Conservation (phyloP, 352 stramenopile species). For the Globisporangium lucens region DNA sequence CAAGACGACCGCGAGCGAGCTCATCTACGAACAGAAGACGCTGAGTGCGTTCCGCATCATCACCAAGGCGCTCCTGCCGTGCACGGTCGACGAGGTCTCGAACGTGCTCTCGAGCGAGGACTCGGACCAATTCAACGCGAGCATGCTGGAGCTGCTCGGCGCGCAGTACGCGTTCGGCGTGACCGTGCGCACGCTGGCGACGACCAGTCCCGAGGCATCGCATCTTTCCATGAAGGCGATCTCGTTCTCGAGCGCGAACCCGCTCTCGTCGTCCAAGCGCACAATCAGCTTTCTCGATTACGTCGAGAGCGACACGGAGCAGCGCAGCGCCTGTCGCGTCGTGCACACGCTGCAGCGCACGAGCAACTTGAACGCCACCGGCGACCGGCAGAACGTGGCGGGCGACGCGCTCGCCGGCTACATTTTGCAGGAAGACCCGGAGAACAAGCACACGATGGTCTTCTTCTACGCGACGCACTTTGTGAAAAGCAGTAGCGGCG, state of each 20-base stretch:
- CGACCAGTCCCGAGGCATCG: not conserved
- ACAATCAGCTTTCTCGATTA: constrained; percentile 25
- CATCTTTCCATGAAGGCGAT: constrained; percentile 25
- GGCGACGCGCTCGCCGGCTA: constrained; percentile 20
- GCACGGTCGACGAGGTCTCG: constrained; percentile 21
- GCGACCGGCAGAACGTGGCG: constrained; percentile 6
- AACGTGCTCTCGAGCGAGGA: constrained; percentile 19
- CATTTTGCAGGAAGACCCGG: constrained; percentile 20
- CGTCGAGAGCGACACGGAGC: constrained; percentile 10
- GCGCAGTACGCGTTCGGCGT: constrained; percentile 21
- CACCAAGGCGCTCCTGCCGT: constrained; percentile 21
- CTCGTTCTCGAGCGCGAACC: constrained; percentile 17
- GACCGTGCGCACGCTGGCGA: constrained; percentile 21
- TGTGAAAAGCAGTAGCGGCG: not conserved
- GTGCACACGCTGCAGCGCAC: constrained; percentile 19
- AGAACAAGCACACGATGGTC: constrained; percentile 15
- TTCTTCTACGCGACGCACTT: constrained; percentile 22
- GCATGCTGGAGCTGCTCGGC: constrained; percentile 27
- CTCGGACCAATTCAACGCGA: constrained; percentile 29
- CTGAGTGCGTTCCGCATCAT: constrained; percentile 18
- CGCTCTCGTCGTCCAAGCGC: constrained; percentile 18
- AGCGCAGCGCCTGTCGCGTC: constrained; percentile 14
- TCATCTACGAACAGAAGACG: constrained; percentile 13
- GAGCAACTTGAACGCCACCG: not conserved
- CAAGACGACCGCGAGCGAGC: constrained; percentile 4